Evolutionary conservation across 176 grass and related monocot species (phyloP).

Genomic region (Aegilops umbellulata): DNA sequence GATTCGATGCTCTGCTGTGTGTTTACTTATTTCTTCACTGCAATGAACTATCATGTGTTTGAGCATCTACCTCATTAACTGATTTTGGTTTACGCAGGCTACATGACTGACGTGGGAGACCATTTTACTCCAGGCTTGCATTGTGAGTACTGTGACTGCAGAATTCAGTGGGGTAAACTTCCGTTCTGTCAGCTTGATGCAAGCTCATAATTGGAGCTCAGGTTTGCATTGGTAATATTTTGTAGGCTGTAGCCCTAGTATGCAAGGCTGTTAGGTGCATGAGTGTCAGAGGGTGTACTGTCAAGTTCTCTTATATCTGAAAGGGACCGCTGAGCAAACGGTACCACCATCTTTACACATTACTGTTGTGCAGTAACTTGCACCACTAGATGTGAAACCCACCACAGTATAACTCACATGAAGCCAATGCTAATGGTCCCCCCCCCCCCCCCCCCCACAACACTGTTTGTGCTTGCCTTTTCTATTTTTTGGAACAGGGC

Average conservation of each 20-base stretch:
- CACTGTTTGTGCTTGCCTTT: background rate
- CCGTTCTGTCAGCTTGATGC: background rate
- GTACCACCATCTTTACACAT: background rate
- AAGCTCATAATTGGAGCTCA: too few species aligned
- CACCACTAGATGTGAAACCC: too few species aligned
- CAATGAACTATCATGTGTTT: background rate
- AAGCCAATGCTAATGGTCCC: background rate
- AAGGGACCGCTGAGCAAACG: constrained; percentile 1
- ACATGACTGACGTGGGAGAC: background rate
- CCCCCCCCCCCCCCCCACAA: too few species aligned
- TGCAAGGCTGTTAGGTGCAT: background rate
- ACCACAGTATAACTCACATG: too few species aligned
- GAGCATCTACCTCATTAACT: background rate
- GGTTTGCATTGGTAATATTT: background rate
- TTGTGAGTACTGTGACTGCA: background rate
- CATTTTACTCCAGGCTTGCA: background rate
- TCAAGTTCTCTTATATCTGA: constrained; percentile 16
- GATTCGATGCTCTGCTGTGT: background rate
- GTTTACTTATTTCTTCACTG: too few species aligned
- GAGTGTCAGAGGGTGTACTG: background rate
- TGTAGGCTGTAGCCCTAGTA: background rate
- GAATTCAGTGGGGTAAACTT: background rate
- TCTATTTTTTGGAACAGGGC: too few species aligned
- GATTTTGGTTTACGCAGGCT: background rate
- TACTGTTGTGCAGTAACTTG: too few species aligned